Conservation (phyloP, 345 rosid genomes). For the Euclidium syriacum region DNA sequence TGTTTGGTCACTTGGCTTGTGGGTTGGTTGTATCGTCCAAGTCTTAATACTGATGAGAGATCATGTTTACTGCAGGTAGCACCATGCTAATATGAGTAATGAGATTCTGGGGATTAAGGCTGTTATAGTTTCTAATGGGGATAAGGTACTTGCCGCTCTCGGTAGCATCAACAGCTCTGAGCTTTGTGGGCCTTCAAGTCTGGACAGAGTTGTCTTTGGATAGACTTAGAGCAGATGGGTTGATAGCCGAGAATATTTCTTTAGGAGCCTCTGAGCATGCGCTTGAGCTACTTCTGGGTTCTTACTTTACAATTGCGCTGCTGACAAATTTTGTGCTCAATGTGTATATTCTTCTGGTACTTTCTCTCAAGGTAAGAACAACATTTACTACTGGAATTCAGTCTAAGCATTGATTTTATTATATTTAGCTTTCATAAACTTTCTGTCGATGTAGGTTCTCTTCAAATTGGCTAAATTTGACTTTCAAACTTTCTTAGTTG, state of each 20-base stretch:
- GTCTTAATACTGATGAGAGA: not conserved
- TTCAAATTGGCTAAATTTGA: not conserved
- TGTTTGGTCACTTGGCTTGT: not conserved
- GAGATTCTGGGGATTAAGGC: constrained; percentile 38
- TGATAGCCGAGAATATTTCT: constrained; percentile 39
- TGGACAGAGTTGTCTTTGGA: constrained; percentile 70
- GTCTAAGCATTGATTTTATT: not conserved
- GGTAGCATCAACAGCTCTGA: constrained; percentile 56
- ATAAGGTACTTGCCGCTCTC: constrained; percentile 57
- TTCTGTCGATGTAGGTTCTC: not conserved
- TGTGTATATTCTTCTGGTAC: constrained; percentile 65
- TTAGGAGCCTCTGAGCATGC: constrained; percentile 47
- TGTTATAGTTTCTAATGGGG: constrained; percentile 54
- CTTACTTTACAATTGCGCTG: constrained; percentile 58
- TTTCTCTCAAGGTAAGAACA: constrained; percentile 71
- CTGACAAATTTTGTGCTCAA: constrained; percentile 72
- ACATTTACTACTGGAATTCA: not conserved
- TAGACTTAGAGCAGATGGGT: constrained; percentile 49
- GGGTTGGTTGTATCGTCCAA: not conserved
- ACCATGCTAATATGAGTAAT: constrained; percentile 34
- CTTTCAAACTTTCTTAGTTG: not conserved
- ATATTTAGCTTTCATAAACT: not conserved
- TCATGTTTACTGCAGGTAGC: constrained; percentile 22
- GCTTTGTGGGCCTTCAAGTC: constrained; percentile 64
- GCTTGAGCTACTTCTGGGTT: constrained; percentile 58